Base-by-base conservation (phyloP, 2,329 filamentous ascomycete species). In the Aspergillus sp. region DNA sequence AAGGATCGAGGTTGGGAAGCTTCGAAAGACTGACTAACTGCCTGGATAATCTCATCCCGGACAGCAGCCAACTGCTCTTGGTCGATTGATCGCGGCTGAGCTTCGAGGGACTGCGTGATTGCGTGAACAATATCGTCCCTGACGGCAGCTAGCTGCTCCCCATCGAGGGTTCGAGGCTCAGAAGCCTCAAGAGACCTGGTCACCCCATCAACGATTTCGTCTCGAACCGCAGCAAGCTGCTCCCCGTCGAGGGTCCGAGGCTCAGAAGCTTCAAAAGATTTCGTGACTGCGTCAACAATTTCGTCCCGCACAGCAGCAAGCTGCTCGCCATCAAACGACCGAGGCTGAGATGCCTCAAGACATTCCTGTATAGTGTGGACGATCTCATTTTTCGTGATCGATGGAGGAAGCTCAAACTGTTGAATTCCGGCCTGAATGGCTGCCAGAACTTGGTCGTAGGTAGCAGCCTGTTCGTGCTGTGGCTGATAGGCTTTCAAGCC, bases 351-450 rank as follows among this genome's bases (percentile, higher is more conserved):
- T 66, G 92, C 91, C 67, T 96, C 91, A 4, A 98, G 81, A 64
- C 91, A 96, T 74, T 96, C 92, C 28, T 91, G 87, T 23, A 98
- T 91, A 3, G 91, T 91, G 54, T 89, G 87, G 4, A 96, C 84
- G 23, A 97, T 89, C 69, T 97, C 93, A 55, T 96, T 92, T 50
- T 90, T 86, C 0, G 93, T 91, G 54, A 94, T 83, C 7, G 81
- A 84, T 0, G 88, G 84, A 31, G 91, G 87, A 0, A 87, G 87
- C 51, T 92, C 87, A 6, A 94, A 95, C 72, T 93, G 87, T 74
- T 93, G 89, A 57, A 97, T 80, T 9, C 91, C 93, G 69, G 94
- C 90, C n/a, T 92, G 87, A 13, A 98, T 90, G 34, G 92, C 93
- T 53, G 89, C 85, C 70, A 93, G 90, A 23, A 97, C 90, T 71